Conservation (phyloP, 2,329 filamentous ascomycete genomes). For the Chalaropsis thielavioides region DNA sequence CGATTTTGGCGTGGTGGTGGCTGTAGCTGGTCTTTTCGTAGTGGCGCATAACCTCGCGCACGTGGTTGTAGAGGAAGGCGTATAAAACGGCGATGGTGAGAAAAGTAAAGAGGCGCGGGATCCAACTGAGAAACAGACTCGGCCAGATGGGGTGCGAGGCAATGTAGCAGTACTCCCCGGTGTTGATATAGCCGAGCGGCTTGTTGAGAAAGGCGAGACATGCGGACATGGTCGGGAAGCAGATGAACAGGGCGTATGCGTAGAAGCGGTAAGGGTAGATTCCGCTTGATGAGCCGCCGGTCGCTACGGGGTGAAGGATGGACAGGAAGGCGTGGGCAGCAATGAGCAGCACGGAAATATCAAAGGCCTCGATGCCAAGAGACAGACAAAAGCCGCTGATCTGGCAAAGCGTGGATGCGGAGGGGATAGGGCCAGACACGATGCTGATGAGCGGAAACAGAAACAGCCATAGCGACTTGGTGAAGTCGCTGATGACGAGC, state of each 20-base stretch:
- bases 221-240: constrained; percentile 45
- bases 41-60: constrained; percentile 26
- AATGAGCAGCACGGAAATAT: constrained; percentile 58
- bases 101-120: constrained; percentile 58
- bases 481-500: constrained; percentile 56
- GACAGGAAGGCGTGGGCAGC: constrained; percentile 58
- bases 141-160: constrained; percentile 55
- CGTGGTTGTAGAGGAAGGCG: constrained; percentile 54
- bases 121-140: constrained; percentile 52
- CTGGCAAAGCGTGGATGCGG: constrained; percentile 47
- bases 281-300: constrained; percentile 39
- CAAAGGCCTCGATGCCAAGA: constrained; percentile 53
- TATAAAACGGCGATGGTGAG: constrained; percentile 50
- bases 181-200: constrained; percentile 40
- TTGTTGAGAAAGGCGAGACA: constrained; percentile 48
- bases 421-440: constrained; percentile 33
- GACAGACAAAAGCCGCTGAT: constrained; percentile 53
- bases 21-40: constrained; percentile 14
- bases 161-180: constrained; percentile 56
- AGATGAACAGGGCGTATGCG: constrained; percentile 42
- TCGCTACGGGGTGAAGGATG: constrained; percentile 44
- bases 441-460: constrained; percentile 49
- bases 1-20: constrained; percentile 10
- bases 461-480: constrained; percentile 55
- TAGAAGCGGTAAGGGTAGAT: constrained; percentile 51